Evolutionary conservation across 2,329 filamentous ascomycete genomes (phyloP).

Genomic region (Fusarium aywerte): DNA sequence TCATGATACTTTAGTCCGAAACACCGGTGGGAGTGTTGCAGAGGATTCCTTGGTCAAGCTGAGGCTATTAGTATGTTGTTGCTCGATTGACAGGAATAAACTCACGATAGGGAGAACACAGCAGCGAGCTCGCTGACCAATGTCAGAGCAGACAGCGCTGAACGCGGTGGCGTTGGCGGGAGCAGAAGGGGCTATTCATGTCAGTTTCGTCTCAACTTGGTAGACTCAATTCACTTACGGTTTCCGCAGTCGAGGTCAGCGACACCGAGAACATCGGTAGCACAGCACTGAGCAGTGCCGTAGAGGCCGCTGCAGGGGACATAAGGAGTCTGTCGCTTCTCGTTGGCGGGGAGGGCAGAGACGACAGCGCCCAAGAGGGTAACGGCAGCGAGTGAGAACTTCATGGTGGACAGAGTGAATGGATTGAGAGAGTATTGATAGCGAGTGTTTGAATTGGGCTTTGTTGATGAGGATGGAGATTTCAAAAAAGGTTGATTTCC

Average conservation of each 20-base stretch:
- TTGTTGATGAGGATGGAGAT: background rate
- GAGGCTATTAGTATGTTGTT: background rate
- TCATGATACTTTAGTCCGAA: constrained; percentile 32
- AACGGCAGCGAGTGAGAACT: constrained; percentile 48
- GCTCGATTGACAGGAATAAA: fast-evolving
- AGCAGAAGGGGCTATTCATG: constrained; percentile 36
- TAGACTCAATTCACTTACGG: constrained; percentile 55
- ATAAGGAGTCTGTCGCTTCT: constrained; percentile 51
- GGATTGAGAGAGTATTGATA: constrained; percentile 11
- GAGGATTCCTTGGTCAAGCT: constrained; percentile 51
- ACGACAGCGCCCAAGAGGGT: constrained; percentile 40
- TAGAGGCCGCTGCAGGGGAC: constrained; percentile 57
- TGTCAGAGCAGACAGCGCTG: constrained; percentile 57
- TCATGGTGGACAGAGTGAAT: constrained; percentile 40
- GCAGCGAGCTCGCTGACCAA: constrained; percentile 67
- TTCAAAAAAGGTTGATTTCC: background rate
- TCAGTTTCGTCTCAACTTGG: background rate
- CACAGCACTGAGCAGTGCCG: constrained; percentile 65
- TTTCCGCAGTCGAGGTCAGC: constrained; percentile 66
- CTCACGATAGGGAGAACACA: constrained; percentile 62
- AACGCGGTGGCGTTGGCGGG: constrained; percentile 57
- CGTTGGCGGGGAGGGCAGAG: constrained; percentile 46
- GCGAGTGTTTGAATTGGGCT: background rate
- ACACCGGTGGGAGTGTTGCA: constrained; percentile 51
- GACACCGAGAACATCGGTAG: constrained; percentile 68